Conservation (phyloP, 345 rosid species). For the Draba incana region DNA sequence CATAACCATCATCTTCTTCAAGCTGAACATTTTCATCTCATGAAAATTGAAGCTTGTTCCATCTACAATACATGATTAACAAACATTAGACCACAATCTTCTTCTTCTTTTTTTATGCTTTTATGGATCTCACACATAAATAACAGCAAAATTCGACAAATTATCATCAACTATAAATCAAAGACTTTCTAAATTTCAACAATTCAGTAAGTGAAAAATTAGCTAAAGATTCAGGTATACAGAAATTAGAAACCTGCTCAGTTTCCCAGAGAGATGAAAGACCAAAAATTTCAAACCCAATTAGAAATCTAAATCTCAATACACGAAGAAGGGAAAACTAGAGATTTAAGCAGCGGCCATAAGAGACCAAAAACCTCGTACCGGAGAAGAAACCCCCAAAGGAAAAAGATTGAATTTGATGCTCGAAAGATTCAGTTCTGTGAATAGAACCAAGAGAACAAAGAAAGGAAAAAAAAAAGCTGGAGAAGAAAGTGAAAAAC, state of each 20-base stretch:
- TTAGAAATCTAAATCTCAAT: slow-evolving; percentile 1
- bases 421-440: slow-evolving; percentile 14
- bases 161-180: background rate
- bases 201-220: background rate
- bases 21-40: slow-evolving; percentile 42
- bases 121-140: slow-evolving; percentile 34
- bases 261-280: slow-evolving; percentile 19
- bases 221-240: background rate
- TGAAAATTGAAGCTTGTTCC: slow-evolving; percentile 26
- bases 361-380: slow-evolving; percentile 23
- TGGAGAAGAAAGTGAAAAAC: slow-evolving; percentile 22
- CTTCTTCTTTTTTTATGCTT: background rate
- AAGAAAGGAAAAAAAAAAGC: background rate
- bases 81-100: background rate
- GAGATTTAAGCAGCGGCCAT: background rate
- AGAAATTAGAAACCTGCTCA: slow-evolving; percentile 5
- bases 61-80: slow-evolving; percentile 21
- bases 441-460: slow-evolving; percentile 28
- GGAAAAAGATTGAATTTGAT: background rate
- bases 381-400: slow-evolving; percentile 17
- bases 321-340: background rate
- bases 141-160: background rate
- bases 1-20: slow-evolving; percentile 66
- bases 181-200: slow-evolving; percentile 1
- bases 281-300: slow-evolving; percentile 9